Conservation (phyloP, 225 moss, liverwort and hornwort genomes). For the Bryum argenteum region DNA sequence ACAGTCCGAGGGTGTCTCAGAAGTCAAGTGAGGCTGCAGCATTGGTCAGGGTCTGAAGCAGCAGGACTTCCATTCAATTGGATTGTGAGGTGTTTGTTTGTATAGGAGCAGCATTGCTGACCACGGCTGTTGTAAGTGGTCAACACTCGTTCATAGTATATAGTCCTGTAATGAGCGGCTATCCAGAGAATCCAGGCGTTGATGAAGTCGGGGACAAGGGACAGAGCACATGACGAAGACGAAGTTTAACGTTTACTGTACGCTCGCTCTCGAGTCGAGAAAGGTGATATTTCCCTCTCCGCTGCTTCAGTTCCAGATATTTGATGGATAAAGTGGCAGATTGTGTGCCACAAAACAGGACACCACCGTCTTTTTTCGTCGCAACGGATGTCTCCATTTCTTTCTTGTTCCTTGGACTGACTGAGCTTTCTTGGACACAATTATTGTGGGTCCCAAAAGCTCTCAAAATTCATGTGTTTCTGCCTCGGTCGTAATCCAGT, state of each 20-base stretch:
- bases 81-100: neutral
- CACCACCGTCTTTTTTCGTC: neutral
- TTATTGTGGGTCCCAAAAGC: neutral
- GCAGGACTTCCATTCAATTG: neutral
- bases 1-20: neutral
- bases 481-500: too few species aligned
- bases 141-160: constrained; percentile 5
- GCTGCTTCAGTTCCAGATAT: neutral
- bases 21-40: constrained; percentile 6
- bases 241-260: neutral
- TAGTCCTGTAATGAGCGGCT: constrained; percentile 2
- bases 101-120: neutral
- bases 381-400: neutral
- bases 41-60: neutral
- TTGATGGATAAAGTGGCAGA: constrained; percentile 18
- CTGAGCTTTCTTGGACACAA: neutral
- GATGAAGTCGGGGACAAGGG: neutral
- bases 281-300: constrained; percentile 2
- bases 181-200: constrained; percentile 10
- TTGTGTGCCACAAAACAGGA: constrained; percentile 21
- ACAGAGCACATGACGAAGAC: neutral
- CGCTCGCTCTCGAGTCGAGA: neutral
- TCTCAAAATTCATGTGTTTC: too few species aligned
- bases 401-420: constrained; percentile 24
- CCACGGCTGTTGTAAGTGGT: constrained; percentile 21